phyloP scores from a whole-genome alignment of 352 stramenopile genomes.

The Pythium rishiriense region DNA sequence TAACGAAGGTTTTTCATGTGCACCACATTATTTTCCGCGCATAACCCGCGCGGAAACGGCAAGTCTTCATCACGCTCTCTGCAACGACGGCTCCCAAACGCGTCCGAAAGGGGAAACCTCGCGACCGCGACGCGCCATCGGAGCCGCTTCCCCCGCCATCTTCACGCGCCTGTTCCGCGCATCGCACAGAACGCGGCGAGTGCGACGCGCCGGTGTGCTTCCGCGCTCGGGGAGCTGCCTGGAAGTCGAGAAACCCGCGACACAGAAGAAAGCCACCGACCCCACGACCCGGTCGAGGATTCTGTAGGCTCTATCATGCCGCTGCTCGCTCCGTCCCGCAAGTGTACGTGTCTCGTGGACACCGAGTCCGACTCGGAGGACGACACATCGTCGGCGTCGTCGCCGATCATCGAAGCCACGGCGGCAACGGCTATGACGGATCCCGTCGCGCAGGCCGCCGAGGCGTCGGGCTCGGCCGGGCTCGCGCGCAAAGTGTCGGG shows the following conservation, averaged over 20 bases:
- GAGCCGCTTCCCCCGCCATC: background rate
- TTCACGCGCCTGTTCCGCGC: too few relatives aligned
- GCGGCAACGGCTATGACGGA: background rate
- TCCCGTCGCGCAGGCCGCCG: slow-evolving; percentile 1
- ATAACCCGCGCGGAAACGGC: slow-evolving; percentile 21
- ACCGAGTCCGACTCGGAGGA: slow-evolving; percentile 75
- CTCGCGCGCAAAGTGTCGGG: slow-evolving; percentile 40
- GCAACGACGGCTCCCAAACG: background rate
- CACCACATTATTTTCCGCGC: slow-evolving; percentile 3
- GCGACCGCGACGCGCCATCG: background rate
- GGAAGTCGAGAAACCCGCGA: background rate
- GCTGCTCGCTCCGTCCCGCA: slow-evolving; percentile 25
- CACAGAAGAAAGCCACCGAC: too few relatives aligned
- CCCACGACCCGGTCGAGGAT: too few relatives aligned
- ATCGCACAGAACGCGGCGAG: background rate
- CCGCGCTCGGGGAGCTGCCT: too few relatives aligned
- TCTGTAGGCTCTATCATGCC: slow-evolving; percentile 6
- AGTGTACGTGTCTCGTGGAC: slow-evolving; percentile 72
- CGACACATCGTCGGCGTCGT: slow-evolving; percentile 26
- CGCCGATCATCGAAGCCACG: background rate
- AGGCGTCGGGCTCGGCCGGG: slow-evolving; percentile 21
- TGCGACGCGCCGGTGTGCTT: background rate
- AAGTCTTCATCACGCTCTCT: slow-evolving; percentile 7
- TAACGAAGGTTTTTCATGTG: slow-evolving; percentile 16
- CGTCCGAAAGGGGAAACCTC: background rate